Evolutionary conservation across 495 filamentous ascomycete species (phyloP).

Genomic region (Aspergillus coremiiformis): DNA sequence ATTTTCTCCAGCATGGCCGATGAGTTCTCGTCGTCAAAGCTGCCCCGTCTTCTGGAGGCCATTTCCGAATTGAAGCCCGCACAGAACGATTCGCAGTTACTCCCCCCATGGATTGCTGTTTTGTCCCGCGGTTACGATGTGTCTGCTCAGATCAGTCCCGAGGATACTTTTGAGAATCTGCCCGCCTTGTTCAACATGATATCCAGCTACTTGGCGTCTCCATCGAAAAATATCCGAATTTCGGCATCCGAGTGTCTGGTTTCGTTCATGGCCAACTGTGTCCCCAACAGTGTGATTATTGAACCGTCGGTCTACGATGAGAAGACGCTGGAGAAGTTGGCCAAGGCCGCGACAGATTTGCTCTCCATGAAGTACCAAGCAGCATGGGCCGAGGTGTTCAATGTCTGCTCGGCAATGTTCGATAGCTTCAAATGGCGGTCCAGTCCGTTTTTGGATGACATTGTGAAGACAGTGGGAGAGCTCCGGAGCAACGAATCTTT

Average conservation of each 20-base stretch:
- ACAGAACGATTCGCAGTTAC: slow-evolving; percentile 80
- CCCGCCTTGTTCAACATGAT: slow-evolving; percentile 73
- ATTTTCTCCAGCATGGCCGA: slow-evolving; percentile 88
- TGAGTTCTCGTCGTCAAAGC: slow-evolving; percentile 76
- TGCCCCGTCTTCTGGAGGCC: slow-evolving; percentile 77
- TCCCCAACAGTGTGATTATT: slow-evolving; percentile 69
- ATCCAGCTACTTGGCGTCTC: slow-evolving; percentile 70
- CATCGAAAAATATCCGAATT: slow-evolving; percentile 82
- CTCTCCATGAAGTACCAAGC: slow-evolving; percentile 85
- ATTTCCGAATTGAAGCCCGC: slow-evolving; percentile 86
- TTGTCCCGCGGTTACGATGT: slow-evolving; percentile 91
- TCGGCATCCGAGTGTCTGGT: slow-evolving; percentile 93
- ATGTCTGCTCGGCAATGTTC: slow-evolving; percentile 79
- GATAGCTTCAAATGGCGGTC: slow-evolving; percentile 80
- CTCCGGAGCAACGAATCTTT: slow-evolving; percentile 85
- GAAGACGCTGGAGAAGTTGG: slow-evolving; percentile 69
- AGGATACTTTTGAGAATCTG: slow-evolving; percentile 82
- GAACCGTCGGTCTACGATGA: slow-evolving; percentile 87
- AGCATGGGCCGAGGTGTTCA: slow-evolving; percentile 94
- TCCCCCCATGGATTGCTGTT: slow-evolving; percentile 95
- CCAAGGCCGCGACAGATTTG: slow-evolving; percentile 57
- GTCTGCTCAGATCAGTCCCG: slow-evolving; percentile 72
- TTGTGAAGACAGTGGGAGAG: slow-evolving; percentile 74
- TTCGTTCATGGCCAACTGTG: slow-evolving; percentile 80
- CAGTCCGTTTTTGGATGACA: slow-evolving; percentile 61